Evolutionary conservation across 1,139 yeast species (phyloP), one percentile per base, ranked within the genome.

Genomic region (Blastobotrys serpentis): DNA sequence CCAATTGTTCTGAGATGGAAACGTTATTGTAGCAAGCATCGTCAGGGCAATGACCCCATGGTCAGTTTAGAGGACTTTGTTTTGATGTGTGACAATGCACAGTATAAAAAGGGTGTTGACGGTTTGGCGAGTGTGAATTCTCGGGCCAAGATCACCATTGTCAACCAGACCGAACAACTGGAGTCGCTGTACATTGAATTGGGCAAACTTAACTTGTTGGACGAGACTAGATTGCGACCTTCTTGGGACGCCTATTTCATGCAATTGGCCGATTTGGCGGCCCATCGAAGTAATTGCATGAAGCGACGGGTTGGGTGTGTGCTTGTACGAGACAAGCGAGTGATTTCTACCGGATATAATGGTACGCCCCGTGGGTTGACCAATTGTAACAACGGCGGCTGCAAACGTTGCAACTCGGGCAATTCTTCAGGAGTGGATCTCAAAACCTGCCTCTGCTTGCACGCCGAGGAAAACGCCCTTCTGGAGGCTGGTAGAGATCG

Each of bases 221-320:
- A 86, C 58, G 63, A 61, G 3, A 69, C 85, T 10, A 76, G 98
- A 23, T 71, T 90, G 45, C 74, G 99, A 48, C 99, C 99, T 0
- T 78, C 84, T 2, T 92, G 99, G 99, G 98, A 92, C 65, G 78
- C 92, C 1, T 92, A 92, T 64, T 92, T 92, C 65, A 92, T 92
- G 98, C 73, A 83, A 43, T 70, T 92, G 50, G 98, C 98, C 0
- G 90, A 87, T 56, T 75, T 94, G 59, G 98, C 98, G 0, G 96
- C 98, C 0, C 74, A 84, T 47, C 73, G 99, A 56, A 83, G 95
- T 30, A 94, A 92, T 59, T 94, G 98, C 70, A 94, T 92, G 98
- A 94, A 92, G 66, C 75, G 98, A 51, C 75, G 96, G 51, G 98
- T 92, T 1, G 98, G 98, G 0, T 90, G 98, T 67, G 98, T 94